Evolutionary conservation across 2,329 filamentous ascomycete species (phyloP), one percentile per base, ranked within the genome.

Genomic region (Claviceps sorghi): DNA sequence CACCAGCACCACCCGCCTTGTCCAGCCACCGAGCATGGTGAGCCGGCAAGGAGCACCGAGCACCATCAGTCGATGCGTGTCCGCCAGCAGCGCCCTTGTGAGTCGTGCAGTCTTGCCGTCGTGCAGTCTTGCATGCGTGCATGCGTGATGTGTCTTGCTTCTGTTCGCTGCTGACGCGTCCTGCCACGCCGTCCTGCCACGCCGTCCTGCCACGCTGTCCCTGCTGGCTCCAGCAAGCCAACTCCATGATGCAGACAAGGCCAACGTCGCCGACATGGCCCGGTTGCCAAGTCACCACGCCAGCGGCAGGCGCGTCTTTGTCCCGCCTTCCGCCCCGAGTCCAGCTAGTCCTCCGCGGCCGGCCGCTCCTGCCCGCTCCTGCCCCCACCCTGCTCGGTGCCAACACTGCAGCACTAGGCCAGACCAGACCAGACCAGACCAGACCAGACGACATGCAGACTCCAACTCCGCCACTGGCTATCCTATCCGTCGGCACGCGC

Each of bases 91-190:
- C 26, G 26, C 26, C 26, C 3, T 26, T 26, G 26, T 26, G 26
- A 3, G 26, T 26, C 3, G 26, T 26, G 26, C 26, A 3, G 26
- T 26, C 3, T 15, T 17, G 4, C 22, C 42, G 8, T 29, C 3
- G 42, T 29, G 42, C 17, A 40, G 43, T 32, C 7, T 19, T 36
- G 34, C 48, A 50, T 50, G 43, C 43, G 29, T 36, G 34, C 48
- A 50, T 50, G 43, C 43, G 38, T 50, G 36, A 51, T 51, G 41
- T 50, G 52, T 32, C 38, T 50, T 53, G 48, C 52, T 48, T 52
- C 48, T 46, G 52, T 49, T 50, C 52, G 17, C 30, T 32, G 17
- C 42, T 46, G 32, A 45, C 21, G 41, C 21, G 41, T 19, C 40
- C n/a, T 38, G 13, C 11, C 6, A 5, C 26, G 26, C 5, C 26